A percentile compares a stretch with the other conserved stretches of the same genome.
Conservation (phyloP, 768 basidiomycete genomes). For the Gloeostereum incarnatum region DNA sequence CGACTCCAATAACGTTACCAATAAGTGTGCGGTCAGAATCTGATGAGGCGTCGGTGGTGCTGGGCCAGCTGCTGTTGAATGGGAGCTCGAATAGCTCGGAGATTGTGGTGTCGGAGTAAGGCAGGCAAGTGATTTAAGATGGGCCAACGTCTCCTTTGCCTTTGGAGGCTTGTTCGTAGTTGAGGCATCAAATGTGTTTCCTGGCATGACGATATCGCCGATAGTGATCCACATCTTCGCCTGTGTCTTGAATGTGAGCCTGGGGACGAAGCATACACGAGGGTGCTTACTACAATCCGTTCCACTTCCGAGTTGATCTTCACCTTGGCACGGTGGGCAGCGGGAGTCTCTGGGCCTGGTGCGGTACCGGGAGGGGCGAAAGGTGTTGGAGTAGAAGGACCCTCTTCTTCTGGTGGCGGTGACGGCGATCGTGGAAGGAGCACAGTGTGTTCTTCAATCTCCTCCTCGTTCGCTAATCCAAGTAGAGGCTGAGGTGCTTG, state of each 20-base stretch:
- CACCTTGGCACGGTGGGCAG: conserved; percentile 23
- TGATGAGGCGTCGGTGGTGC: conserved; percentile 5
- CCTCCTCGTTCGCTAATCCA: background rate
- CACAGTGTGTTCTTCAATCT: conserved; percentile 10
- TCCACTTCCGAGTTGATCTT: conserved; percentile 58
- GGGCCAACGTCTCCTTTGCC: conserved; percentile 57
- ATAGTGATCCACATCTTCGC: conserved; percentile 60
- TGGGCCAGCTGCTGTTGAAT: conserved; percentile 18
- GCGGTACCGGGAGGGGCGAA: background rate
- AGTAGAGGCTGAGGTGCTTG: background rate
- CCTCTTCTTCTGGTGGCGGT: background rate
- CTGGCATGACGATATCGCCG: conserved; percentile 56
- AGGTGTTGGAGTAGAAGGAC: conserved; percentile 1
- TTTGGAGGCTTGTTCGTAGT: conserved; percentile 31
- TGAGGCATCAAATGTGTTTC: conserved; percentile 28
- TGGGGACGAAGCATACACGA: background rate
- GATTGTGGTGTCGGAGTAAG: conserved; percentile 44
- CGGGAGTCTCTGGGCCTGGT: conserved; percentile 3
- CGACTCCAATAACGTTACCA: conserved; percentile 47
- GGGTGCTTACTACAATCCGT: conserved; percentile 43
- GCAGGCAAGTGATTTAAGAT: conserved; percentile 46
- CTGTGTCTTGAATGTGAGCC: conserved; percentile 23
- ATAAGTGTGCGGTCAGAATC: conserved; percentile 13
- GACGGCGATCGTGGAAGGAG: conserved; percentile 5
- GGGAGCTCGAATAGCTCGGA: conserved; percentile 50